Evolutionary conservation across 768 basidiomycete species (phyloP).

Genomic region (Leccinum olivaceopallidum): DNA sequence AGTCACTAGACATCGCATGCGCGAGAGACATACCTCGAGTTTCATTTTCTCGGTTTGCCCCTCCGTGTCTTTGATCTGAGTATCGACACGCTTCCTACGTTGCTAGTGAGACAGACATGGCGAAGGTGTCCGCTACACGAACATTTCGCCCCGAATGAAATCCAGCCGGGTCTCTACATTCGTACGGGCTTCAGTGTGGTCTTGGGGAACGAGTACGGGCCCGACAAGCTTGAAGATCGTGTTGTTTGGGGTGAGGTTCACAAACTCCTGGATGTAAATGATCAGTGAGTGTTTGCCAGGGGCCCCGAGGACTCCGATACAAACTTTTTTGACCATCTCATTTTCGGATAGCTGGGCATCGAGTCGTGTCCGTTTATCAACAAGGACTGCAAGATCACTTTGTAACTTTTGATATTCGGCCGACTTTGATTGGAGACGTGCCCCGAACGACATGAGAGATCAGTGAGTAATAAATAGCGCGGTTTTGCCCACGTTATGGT

Average conservation of each 20-base stretch:
- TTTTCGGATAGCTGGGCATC: slow-evolving; percentile 92
- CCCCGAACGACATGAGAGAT: slow-evolving; percentile 52
- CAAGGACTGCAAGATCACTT: slow-evolving; percentile 62
- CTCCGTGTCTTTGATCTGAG: slow-evolving; percentile 76
- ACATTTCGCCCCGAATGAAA: slow-evolving; percentile 91
- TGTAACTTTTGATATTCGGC: slow-evolving; percentile 83
- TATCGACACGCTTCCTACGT: slow-evolving; percentile 73
- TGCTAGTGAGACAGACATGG: slow-evolving; percentile 10
- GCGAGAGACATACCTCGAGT: slow-evolving; percentile 55
- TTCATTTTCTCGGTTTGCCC: slow-evolving; percentile 81
- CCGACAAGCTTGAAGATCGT: slow-evolving; percentile 90
- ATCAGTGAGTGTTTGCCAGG: not conserved
- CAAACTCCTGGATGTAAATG: slow-evolving; percentile 68
- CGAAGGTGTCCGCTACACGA: slow-evolving; percentile 22
- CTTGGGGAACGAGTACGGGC: slow-evolving; percentile 88
- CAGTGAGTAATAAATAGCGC: slow-evolving; percentile 2
- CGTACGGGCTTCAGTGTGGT: slow-evolving; percentile 79
- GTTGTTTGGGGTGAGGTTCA: slow-evolving; percentile 69
- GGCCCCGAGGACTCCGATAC: slow-evolving; percentile 2
- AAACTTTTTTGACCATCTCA: slow-evolving; percentile 86
- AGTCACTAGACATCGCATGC: slow-evolving; percentile 8
- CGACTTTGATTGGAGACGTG: slow-evolving; percentile 66
- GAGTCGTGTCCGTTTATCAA: slow-evolving; percentile 83
- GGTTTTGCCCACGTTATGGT: slow-evolving; percentile 6
- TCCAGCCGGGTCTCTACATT: slow-evolving; percentile 90